phyloP scores from a whole-genome alignment of 1,284 basidiomycete species.

The Trichosporon asahii region DNA sequence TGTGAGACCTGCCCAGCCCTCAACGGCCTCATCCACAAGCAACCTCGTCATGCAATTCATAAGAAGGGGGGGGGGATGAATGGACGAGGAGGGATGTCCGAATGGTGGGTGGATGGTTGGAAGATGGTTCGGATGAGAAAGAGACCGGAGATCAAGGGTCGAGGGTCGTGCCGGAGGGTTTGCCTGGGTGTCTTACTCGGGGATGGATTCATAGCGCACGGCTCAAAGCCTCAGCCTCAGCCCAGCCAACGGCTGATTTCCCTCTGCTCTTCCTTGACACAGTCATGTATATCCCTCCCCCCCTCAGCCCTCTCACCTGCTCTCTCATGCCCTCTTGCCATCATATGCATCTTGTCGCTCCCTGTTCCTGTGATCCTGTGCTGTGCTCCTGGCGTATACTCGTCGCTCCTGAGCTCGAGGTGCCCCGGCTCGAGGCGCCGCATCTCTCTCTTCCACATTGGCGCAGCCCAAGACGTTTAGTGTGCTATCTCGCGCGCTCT shows the following conservation, averaged over 20 bases:
- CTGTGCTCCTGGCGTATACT: neutral
- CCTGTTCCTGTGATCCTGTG: neutral
- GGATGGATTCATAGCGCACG: neutral
- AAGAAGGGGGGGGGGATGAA: too few relatives aligned
- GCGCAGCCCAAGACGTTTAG: neutral
- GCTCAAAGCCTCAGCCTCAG: neutral
- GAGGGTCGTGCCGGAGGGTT: neutral
- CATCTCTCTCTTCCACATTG: neutral
- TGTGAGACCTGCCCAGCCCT: too few relatives aligned
- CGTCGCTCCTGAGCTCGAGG: neutral
- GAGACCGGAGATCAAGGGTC: constrained; percentile 5
- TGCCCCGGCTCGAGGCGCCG: neutral
- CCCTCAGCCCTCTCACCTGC: neutral
- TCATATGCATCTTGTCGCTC: neutral
- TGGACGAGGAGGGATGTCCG: neutral
- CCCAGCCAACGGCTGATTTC: neutral
- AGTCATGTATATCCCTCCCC: too few relatives aligned
- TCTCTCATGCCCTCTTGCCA: neutral
- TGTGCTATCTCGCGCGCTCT: neutral
- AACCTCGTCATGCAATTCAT: too few relatives aligned
- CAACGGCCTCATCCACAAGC: too few relatives aligned
- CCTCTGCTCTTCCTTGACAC: neutral
- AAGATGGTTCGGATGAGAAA: constrained; percentile 1
- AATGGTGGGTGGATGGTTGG: neutral
- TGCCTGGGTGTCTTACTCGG: neutral